Base-by-base conservation (phyloP, 108 stramenopile genomes). In the Pseudonitzschia multistriata region DNA sequence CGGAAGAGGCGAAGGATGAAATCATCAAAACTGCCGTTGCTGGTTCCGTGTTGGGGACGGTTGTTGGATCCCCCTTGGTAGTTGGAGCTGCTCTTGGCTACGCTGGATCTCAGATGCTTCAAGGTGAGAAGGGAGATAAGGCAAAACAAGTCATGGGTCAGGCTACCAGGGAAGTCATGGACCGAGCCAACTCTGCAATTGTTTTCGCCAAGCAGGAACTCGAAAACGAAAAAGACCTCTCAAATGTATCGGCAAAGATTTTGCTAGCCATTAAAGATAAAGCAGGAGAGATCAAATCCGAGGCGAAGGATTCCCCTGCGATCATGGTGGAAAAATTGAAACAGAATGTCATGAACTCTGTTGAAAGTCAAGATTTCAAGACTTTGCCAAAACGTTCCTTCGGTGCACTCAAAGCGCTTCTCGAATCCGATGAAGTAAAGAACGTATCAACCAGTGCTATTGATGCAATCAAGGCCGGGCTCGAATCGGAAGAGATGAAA, bases 351-450 rank as follows among this genome's bases (percentile, higher is more conserved):
- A 13, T 69, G 49, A 39, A 57, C 19, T 57, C 50, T 3, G 39
- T 69, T 31, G 55, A 55, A 0, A 69, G 68, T 37, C 34, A 69
- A 11, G 68, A 69, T 21, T 69, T 69, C 28, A 69, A 69, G 40
- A 37, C 10, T 27, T 25, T 55, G 5, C 68, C 68, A 30, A 35
- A 55, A 19, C 53, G 55, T 24, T 49, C 68, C 53, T 39, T 69
- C 0, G 22, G 31, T 8, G 68, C 68, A 3, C 39, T 69, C 55
- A 22, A 13, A 11, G 55, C 53, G 39, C 57, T 69, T 25, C 10
- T 69, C 6, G 68, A 69, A 56, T 69, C 68, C 33, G 68, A 69
- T 34, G 68, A 69, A 40, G 68, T 69, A 36, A 69, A 69, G 55
- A 29, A 39, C 3, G 55, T 50, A 1, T 39, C 54, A 0, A 22